phyloP scores from a whole-genome alignment of 164 flowering plant genomes.

The Vitis vinifera region DNA sequence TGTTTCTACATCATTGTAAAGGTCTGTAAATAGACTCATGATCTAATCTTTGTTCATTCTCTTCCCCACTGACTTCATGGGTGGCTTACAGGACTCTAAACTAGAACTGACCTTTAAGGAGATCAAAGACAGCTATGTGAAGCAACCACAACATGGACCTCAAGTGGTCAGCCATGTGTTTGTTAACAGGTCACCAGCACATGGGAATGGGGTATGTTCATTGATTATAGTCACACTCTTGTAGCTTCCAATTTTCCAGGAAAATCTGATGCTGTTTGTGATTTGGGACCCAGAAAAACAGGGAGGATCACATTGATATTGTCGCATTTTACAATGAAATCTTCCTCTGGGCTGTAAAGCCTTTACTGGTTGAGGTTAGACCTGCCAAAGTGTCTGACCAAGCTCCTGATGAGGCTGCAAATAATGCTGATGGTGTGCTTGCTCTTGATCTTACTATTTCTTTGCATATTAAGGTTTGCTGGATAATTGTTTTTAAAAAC shows the following conservation, averaged over 20 bases:
- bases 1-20: constrained; percentile 93
- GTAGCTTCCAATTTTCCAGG: neutral
- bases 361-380: constrained; percentile 74
- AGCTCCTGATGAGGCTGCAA: constrained; percentile 43
- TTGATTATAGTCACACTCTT: neutral
- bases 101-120: constrained; percentile 76
- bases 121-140: constrained; percentile 78
- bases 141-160: constrained; percentile 90
- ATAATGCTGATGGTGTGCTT: constrained; percentile 49
- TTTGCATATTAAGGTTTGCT: too few species aligned
- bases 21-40: constrained; percentile 40
- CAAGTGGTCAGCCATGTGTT: constrained; percentile 86
- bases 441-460: too few species aligned
- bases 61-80: neutral
- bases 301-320: constrained; percentile 84
- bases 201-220: constrained; percentile 65
- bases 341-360: constrained; percentile 81
- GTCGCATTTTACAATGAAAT: constrained; percentile 89
- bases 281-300: constrained; percentile 59
- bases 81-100: constrained; percentile 71
- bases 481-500: too few species aligned
- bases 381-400: constrained; percentile 41
- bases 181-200: constrained; percentile 71
- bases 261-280: constrained; percentile 17
- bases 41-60: constrained; percentile 5